These are phyloP conservation scores for Lodderomyces jiufengensis DNA, from an alignment of 1,139 yeast species.

Conservation along the genomic window DNA sequence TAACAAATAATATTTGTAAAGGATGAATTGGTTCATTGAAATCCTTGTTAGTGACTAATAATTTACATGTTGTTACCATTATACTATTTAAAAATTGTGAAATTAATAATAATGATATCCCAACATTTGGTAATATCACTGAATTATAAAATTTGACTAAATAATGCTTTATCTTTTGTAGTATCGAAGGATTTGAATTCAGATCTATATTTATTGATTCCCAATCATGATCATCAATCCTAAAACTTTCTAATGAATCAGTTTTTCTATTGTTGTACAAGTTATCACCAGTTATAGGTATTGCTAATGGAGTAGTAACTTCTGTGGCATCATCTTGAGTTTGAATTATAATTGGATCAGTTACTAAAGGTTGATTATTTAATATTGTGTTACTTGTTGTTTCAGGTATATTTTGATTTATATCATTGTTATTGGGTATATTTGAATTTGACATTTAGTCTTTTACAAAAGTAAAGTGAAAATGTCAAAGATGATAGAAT, in stretches of 20 bases:
- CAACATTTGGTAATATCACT: slow-evolving; percentile 24
- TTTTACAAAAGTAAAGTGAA: too few relatives aligned
- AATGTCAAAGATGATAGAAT: too few relatives aligned
- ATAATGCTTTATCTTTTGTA: slow-evolving; percentile 3
- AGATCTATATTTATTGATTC: neutral
- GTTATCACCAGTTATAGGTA: slow-evolving; percentile 4
- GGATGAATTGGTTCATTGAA: slow-evolving; percentile 64
- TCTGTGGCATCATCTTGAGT: slow-evolving; percentile 5
- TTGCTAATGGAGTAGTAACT: slow-evolving; percentile 5
- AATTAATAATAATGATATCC: slow-evolving; percentile 42
- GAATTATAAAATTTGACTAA: slow-evolving; percentile 6
- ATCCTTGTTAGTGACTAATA: slow-evolving; percentile 61
- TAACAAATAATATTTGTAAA: slow-evolving; percentile 66
- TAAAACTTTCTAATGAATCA: slow-evolving; percentile 8
- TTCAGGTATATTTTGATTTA: too few relatives aligned
- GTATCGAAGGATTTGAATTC: neutral
- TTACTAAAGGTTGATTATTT: slow-evolving; percentile 12
- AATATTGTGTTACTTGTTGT: slow-evolving; percentile 7
- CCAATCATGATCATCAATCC: slow-evolving; percentile 7
- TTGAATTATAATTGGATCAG: slow-evolving; percentile 11
- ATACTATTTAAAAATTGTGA: slow-evolving; percentile 71
- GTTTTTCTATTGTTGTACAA: neutral
- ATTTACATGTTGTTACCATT: slow-evolving; percentile 73
- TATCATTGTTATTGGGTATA: too few relatives aligned
- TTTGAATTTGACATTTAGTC: too few relatives aligned